These are phyloP conservation scores for Symbiotaphrina buchneri DNA, from an alignment of 495 filamentous ascomycete genomes.

Conservation along the genomic window DNA sequence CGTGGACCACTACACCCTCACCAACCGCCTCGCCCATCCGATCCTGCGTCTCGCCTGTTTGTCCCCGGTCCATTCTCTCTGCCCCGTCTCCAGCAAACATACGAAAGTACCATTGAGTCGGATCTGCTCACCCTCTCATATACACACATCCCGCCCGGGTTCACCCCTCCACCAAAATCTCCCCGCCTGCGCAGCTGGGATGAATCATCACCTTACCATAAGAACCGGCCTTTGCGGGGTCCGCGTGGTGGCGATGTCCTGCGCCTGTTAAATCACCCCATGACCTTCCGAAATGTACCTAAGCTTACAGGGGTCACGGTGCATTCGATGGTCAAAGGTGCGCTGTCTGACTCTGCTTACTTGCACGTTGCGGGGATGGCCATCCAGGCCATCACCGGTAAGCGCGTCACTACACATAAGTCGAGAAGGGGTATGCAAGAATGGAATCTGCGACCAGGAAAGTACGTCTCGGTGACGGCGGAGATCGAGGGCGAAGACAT, in stretches of 20 bases:
- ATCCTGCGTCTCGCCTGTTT: slow-evolving; percentile 71
- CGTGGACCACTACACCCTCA: slow-evolving; percentile 85
- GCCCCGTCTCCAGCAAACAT: slow-evolving; percentile 77
- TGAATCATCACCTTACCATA: slow-evolving; percentile 76
- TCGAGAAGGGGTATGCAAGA: slow-evolving; percentile 40
- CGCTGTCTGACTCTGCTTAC: slow-evolving; percentile 37
- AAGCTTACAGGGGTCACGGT: slow-evolving; percentile 60
- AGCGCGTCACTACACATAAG: slow-evolving; percentile 43
- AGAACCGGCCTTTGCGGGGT: slow-evolving; percentile 62
- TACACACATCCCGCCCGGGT: slow-evolving; percentile 57
- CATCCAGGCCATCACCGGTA: slow-evolving; percentile 66
- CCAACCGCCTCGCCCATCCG: slow-evolving; percentile 60
- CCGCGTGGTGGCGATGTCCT: slow-evolving; percentile 54
- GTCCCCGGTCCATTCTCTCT: slow-evolving; percentile 83
- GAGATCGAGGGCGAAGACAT: slow-evolving; percentile 58
- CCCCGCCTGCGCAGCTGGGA: slow-evolving; percentile 74
- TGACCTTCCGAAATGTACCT: slow-evolving; percentile 72
- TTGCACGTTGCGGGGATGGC: slow-evolving; percentile 65
- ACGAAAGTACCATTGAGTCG: slow-evolving; percentile 61
- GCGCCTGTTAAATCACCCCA: slow-evolving; percentile 47
- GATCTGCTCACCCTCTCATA: slow-evolving; percentile 84
- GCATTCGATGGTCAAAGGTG: slow-evolving; percentile 41
- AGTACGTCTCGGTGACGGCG: slow-evolving; percentile 40
- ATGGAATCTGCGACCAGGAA: slow-evolving; percentile 33
- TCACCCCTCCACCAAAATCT: slow-evolving; percentile 30